These are phyloP conservation scores for Benincasa hispida DNA, from an alignment of 306 rosid genomes.

Conservation along the genomic window DNA sequence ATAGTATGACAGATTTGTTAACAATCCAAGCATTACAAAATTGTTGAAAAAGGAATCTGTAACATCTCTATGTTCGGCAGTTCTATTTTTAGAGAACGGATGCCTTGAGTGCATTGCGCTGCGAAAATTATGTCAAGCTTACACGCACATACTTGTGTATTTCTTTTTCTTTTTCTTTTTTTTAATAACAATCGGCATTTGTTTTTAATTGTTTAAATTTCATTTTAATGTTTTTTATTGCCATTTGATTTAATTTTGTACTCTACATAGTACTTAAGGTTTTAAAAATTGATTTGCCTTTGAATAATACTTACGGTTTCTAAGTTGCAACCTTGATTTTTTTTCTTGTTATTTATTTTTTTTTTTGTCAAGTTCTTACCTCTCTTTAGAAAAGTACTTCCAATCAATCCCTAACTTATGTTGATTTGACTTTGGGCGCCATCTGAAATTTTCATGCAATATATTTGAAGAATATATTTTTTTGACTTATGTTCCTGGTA, in stretches of 20 bases:
- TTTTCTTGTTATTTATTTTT: neutral
- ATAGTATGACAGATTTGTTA: neutral
- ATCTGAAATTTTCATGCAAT: neutral
- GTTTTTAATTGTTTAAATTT: neutral
- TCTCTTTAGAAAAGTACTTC: neutral
- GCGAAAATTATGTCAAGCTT: neutral
- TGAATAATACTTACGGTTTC: neutral
- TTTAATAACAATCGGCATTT: neutral
- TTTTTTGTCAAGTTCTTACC: neutral
- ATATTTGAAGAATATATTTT: neutral
- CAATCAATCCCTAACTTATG: neutral
- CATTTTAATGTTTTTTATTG: neutral
- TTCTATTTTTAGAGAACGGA: neutral
- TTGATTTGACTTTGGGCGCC: neutral
- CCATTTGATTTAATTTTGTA: neutral
- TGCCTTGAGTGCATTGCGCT: neutral
- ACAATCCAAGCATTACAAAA: neutral
- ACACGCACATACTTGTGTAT: neutral
- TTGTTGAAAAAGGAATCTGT: neutral
- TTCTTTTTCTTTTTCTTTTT: neutral
- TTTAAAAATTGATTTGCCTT: neutral
- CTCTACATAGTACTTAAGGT: neutral
- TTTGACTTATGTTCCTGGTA: neutral
- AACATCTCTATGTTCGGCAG: neutral
- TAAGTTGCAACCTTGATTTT: neutral